Evolutionary conservation across 139 green algal genomes (phyloP).

Genomic region (Medakamo hakoo): DNA sequence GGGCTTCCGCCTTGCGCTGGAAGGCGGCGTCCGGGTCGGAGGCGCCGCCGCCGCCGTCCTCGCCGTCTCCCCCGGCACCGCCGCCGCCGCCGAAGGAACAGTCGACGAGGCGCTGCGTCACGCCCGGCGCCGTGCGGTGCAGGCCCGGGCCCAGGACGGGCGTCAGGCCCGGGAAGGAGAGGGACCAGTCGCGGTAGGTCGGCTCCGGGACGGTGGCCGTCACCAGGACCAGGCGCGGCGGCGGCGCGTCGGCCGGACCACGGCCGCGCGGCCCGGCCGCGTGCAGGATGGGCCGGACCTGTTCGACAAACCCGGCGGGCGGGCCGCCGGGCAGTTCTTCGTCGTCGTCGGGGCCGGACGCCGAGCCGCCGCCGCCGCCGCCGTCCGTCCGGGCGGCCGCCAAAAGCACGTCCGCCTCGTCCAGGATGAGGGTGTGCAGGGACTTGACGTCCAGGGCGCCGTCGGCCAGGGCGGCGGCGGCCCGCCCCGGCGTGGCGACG

Average conservation of each 20-base stretch:
- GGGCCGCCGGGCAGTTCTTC: too few relatives aligned
- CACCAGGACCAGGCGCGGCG: conserved; percentile 59
- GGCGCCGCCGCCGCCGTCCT: conserved; percentile 74
- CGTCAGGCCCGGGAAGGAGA: conserved; percentile 38
- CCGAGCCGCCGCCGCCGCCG: too few relatives aligned
- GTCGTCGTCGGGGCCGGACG: too few relatives aligned
- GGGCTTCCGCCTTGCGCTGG: conserved; percentile 52
- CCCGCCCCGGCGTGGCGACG: conserved; percentile 55
- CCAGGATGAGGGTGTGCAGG: conserved; percentile 47
- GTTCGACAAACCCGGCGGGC: conserved; percentile 36
- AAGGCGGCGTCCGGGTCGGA: conserved; percentile 55
- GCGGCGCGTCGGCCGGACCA: too few relatives aligned
- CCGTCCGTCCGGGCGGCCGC: too few relatives aligned
- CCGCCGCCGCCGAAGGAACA: too few relatives aligned
- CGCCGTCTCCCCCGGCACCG: too few relatives aligned
- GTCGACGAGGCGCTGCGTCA: conserved; percentile 80
- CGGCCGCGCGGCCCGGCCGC: conserved; percentile 14
- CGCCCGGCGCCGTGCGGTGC: conserved; percentile 55
- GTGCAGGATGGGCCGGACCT: conserved; percentile 38
- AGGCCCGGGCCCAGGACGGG: conserved; percentile 57
- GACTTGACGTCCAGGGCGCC: conserved; percentile 31
- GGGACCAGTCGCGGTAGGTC: conserved; percentile 27
- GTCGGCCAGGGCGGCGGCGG: conserved; percentile 29
- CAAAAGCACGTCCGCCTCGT: conserved; percentile 81
- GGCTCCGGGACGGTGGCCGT: conserved; percentile 68